Evolutionary conservation across 2,329 filamentous ascomycete genomes (phyloP).

Genomic region (Alternaria viburni): DNA sequence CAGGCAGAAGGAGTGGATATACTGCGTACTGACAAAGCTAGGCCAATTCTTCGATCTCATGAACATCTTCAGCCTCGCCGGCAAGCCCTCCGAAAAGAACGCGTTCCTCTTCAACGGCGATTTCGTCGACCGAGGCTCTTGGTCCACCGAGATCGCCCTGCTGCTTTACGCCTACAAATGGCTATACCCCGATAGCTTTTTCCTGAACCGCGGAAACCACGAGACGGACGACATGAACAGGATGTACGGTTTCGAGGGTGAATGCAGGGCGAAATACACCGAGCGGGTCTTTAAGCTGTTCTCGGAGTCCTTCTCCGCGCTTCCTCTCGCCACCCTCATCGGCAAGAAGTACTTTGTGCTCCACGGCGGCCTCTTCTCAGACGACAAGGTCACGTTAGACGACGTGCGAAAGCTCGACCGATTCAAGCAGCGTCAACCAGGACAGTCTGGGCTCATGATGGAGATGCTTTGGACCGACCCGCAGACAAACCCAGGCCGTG

Average conservation of each 20-base stretch:
- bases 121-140: conserved; percentile 96
- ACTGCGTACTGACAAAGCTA: conserved; percentile 47
- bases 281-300: conserved; percentile 96
- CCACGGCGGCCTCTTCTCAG: conserved; percentile 93
- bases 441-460: conserved; percentile 97
- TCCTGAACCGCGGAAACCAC: conserved; percentile 97
- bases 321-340: conserved; percentile 90
- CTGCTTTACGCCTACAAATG: conserved; percentile 97
- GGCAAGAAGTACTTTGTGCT: conserved; percentile 90
- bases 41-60: conserved; percentile 97
- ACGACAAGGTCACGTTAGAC: conserved; percentile 89
- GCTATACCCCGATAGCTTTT: conserved; percentile 85
- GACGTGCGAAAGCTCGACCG: conserved; percentile 93
- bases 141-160: conserved; percentile 96
- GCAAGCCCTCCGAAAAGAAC: conserved; percentile 81
- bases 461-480: conserved; percentile 99
- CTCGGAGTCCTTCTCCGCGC: conserved; percentile 94
- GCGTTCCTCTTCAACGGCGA: conserved; percentile 98
- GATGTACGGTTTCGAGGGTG: conserved; percentile 97
- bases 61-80: conserved; percentile 93
- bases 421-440: conserved; percentile 89
- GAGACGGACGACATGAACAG: conserved; percentile 99
- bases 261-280: conserved; percentile 98
- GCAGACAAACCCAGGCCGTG: conserved; percentile 81
- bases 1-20: not conserved